phyloP scores from a whole-genome alignment of 2,329 filamentous ascomycete genomes.

The Allantophomopsis cytisporea region DNA sequence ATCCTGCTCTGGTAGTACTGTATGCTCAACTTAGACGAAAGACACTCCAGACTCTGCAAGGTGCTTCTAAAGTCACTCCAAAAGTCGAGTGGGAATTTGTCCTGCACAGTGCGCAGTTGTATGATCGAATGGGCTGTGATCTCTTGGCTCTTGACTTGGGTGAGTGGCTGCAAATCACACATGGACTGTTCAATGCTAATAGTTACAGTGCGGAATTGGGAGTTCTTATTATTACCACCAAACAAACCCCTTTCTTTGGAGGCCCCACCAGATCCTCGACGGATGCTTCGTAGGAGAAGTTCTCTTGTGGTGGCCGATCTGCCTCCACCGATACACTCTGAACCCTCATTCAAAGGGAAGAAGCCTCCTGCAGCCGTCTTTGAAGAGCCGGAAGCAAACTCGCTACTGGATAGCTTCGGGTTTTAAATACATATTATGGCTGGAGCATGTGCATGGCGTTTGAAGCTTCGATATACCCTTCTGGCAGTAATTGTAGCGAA shows the following conservation, averaged over 20 bases:
- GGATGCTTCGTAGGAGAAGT: conserved; percentile 55
- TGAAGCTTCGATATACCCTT: no score
- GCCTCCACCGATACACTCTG: conserved; percentile 29
- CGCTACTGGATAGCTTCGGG: conserved; percentile 84
- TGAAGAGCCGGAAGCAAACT: conserved; percentile 82
- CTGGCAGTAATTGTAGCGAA: no score
- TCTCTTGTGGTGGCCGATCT: conserved; percentile 71
- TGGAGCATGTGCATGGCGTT: background rate
- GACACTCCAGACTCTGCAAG: conserved; percentile 70
- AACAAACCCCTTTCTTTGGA: conserved; percentile 22
- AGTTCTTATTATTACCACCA: conserved; percentile 47
- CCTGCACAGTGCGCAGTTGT: conserved; percentile 70
- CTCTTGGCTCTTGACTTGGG: conserved; percentile 74
- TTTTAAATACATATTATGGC: conserved; percentile 39
- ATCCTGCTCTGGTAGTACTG: conserved; percentile 75
- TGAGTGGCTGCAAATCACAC: conserved; percentile 25
- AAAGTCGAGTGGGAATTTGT: conserved; percentile 81
- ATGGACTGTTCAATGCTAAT: conserved; percentile 1
- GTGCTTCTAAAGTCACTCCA: conserved; percentile 69
- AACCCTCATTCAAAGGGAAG: conserved; percentile 21
- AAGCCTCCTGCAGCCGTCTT: conserved; percentile 65
- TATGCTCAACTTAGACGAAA: conserved; percentile 77
- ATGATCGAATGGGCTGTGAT: conserved; percentile 88
- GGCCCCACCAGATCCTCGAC: conserved; percentile 41
- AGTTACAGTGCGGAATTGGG: conserved; percentile 58